Percentiles rank a stretch among this genome's conserved stretches.
These are phyloP conservation scores for Penicillium sp. DNA, from an alignment of 2,329 filamentous ascomycete genomes.

Conservation along the genomic window DNA sequence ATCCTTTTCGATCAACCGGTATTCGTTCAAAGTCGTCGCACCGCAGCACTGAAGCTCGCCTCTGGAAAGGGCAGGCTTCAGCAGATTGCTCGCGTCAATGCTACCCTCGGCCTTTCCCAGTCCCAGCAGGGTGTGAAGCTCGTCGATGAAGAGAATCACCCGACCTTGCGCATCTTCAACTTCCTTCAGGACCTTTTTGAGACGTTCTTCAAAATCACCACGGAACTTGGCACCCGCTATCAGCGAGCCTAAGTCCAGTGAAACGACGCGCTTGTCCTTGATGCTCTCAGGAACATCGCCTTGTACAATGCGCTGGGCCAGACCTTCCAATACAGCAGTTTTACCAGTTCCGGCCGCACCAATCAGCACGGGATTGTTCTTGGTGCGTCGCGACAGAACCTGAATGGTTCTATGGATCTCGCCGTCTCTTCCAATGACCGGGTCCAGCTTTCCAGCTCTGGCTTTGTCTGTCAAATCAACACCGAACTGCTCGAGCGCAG, in stretches of 20 bases:
- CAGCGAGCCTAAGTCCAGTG: slow-evolving; percentile 81
- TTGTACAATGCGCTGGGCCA: slow-evolving; percentile 82
- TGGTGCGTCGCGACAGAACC: slow-evolving; percentile 83
- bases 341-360: slow-evolving; percentile 88
- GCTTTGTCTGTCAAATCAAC: slow-evolving; percentile 83
- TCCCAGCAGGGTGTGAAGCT: slow-evolving; percentile 84
- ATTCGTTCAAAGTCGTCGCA: slow-evolving; percentile 88
- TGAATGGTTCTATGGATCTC: slow-evolving; percentile 95
- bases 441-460: slow-evolving; percentile 84
- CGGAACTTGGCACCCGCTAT: slow-evolving; percentile 95
- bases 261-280: slow-evolving; percentile 86
- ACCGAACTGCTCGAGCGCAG: slow-evolving; percentile 85
- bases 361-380: slow-evolving; percentile 95
- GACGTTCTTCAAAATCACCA: slow-evolving; percentile 89
- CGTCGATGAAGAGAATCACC: slow-evolving; percentile 92
- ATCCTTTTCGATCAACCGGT: slow-evolving; percentile 91
- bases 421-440: slow-evolving; percentile 85
- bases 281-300: slow-evolving; percentile 95
- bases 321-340: slow-evolving; percentile 85
- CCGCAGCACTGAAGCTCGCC: slow-evolving; percentile 94
- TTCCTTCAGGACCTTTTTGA: slow-evolving; percentile 87
- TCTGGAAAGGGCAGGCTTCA: slow-evolving; percentile 88
- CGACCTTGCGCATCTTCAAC: slow-evolving; percentile 83
- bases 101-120: slow-evolving; percentile 93
- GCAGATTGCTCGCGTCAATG: slow-evolving; percentile 89